Evolutionary conservation across 225 moss, liverwort and hornwort species (phyloP).

Genomic region (Pseudisothecium myosuroides): DNA sequence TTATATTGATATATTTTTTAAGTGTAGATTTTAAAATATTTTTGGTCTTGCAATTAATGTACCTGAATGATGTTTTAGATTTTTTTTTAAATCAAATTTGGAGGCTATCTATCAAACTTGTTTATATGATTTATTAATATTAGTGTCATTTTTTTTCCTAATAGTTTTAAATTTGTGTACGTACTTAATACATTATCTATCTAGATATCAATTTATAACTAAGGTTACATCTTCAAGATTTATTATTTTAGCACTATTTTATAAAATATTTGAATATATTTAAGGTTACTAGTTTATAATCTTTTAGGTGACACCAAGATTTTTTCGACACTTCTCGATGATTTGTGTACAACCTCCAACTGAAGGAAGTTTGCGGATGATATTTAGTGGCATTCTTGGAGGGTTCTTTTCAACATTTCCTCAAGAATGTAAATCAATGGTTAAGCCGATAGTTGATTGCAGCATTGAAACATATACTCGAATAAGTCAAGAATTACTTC

Average conservation of each 20-base stretch:
- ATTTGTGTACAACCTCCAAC: slow-evolving; percentile 83
- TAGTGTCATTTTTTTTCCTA: not conserved
- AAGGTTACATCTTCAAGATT: not conserved
- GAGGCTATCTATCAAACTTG: not conserved
- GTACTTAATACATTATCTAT: not conserved
- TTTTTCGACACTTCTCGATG: slow-evolving; percentile 90
- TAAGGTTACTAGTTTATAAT: not conserved
- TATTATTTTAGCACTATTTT: too few relatives aligned
- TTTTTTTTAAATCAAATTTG: too few relatives aligned
- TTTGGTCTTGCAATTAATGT: not conserved
- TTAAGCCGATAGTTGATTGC: slow-evolving; percentile 79
- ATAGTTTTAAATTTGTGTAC: not conserved
- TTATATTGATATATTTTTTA: not conserved
- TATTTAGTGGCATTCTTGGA: slow-evolving; percentile 69
- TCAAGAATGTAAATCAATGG: slow-evolving; percentile 58
- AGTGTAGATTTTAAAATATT: not conserved
- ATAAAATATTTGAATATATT: not conserved
- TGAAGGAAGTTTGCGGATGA: slow-evolving; percentile 51
- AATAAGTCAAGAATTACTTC: slow-evolving; percentile 80
- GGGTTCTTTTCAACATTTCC: slow-evolving; percentile 61
- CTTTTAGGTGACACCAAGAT: slow-evolving; percentile 70
- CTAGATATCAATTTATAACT: not conserved
- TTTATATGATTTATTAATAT: not conserved
- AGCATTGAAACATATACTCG: slow-evolving; percentile 75
- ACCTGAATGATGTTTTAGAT: not conserved